Base-by-base conservation (phyloP, 2,329 filamentous ascomycete genomes). In the Cyphellophora attinorum region DNA sequence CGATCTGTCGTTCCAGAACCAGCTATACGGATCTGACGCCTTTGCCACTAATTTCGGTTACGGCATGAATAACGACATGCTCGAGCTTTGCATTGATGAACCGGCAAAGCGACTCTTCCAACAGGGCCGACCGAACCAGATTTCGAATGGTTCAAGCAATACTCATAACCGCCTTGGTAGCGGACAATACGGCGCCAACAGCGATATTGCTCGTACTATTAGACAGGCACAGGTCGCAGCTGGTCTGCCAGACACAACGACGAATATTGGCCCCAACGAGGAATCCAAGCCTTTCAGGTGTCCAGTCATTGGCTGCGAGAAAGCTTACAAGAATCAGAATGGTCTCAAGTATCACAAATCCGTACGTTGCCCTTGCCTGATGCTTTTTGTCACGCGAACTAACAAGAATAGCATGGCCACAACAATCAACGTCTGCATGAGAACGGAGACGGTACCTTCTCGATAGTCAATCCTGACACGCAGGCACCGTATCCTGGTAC, bases 251-350 rank as follows among this genome's bases (percentile, higher is more conserved):
- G 64, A 68, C 45, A 64, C 60, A 19, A 61, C 57, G 16, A 49
- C 48, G 11, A 56, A 58, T 16, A 51, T 64, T 39, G 56, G 60
- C 54, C 70, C 74, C 39, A 81, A 81, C 11, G 89, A 96, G 56
- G 89, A 98, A 56, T 85, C 93, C 52, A 98, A 96, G 62, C 91
- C 91, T 0, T 98, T 94, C 70, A 84, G 88, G 57, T 98, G 91
- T 53, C 91, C 91, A 2, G 91, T 98, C 33, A 93, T 98, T 56
- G 91, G 91, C 5, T 98, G 91, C 54, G 91, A 49, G 31, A 98
- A 98, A 68, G 89, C 91, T 0, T 98, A 98, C 67, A 98, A 98
- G 71, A 98, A 98, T 59, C 91, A 96, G 58, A 98, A 98, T 50
- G 91, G 91, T 32, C 70, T 98, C 37, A 98, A 96, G 74, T 98